Percentiles rank a stretch among this genome's conserved stretches.
These are phyloP conservation scores for Vitis hybrid DNA, from an alignment of 177 flowering plant genomes.

Conservation along the genomic window DNA sequence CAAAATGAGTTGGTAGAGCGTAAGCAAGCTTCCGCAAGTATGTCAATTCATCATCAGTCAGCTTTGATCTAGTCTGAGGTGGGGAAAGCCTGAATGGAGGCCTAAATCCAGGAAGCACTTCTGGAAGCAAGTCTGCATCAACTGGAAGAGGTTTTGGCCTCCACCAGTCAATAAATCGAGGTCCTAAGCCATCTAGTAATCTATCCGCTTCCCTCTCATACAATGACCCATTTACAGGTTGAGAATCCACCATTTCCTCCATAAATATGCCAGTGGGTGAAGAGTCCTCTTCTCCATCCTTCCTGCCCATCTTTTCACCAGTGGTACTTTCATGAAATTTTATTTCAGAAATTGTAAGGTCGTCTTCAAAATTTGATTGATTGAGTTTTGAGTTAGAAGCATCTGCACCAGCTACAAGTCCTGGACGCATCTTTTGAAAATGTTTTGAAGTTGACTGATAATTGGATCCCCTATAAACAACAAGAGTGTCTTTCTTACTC, in stretches of 20 bases:
- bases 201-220: conserved; percentile 89
- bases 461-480: conserved; percentile 68
- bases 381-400: conserved; percentile 7
- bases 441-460: conserved; percentile 22
- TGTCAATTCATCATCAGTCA: conserved; percentile 77
- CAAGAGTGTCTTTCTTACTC: conserved; percentile 65
- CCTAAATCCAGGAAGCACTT: conserved; percentile 63
- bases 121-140: conserved; percentile 94
- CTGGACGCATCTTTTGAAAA: conserved; percentile 9
- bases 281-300: conserved; percentile 14
- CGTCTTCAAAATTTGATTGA: conserved; percentile 12
- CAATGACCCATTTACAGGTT: conserved; percentile 42
- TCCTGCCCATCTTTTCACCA: conserved; percentile 10
- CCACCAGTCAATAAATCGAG: conserved; percentile 97
- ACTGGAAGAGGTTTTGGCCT: conserved; percentile 85
- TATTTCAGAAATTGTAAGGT: conserved; percentile 1
- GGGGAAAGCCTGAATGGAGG: conserved; percentile 74
- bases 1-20: conserved; percentile 88
- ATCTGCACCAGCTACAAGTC: conserved; percentile 13
- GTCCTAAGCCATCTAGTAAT: conserved; percentile 88
- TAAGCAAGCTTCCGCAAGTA: conserved; percentile 82
- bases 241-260: conserved; percentile 13
- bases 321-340: conserved; percentile 4
- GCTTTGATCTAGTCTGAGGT: conserved; percentile 45
- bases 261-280: conserved; percentile 11